phyloP scores from a whole-genome alignment of 768 basidiomycete species.

The Tricholoma bakamatsutake region DNA sequence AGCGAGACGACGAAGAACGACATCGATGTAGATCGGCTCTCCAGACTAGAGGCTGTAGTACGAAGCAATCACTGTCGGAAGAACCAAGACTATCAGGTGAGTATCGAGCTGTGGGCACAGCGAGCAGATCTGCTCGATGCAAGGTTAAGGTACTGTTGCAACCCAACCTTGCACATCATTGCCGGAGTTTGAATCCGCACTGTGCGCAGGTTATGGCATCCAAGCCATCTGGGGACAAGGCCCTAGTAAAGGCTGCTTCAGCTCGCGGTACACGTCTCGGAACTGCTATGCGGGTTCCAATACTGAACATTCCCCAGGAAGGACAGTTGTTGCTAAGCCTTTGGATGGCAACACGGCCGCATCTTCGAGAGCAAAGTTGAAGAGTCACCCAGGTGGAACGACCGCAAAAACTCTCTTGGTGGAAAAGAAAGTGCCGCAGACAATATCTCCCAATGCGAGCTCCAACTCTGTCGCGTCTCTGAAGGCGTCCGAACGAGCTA shows the following conservation, averaged over 20 bases:
- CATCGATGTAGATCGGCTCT: slow-evolving; percentile 35
- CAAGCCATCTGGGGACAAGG: slow-evolving; percentile 2
- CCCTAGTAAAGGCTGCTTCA: slow-evolving; percentile 7
- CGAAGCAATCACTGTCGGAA: not conserved
- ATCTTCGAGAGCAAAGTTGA: slow-evolving; percentile 8
- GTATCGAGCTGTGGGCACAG: slow-evolving; percentile 9
- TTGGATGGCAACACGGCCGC: slow-evolving; percentile 11
- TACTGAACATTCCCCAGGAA: slow-evolving; percentile 24
- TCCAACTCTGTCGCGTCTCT: not conserved
- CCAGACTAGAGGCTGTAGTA: slow-evolving; percentile 8
- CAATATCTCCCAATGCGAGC: not conserved
- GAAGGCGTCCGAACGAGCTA: not conserved
- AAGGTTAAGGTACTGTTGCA: slow-evolving; percentile 1
- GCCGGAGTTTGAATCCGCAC: slow-evolving; percentile 16
- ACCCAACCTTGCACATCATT: not conserved
- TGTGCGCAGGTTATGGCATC: slow-evolving; percentile 1
- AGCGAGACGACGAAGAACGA: slow-evolving; percentile 50
- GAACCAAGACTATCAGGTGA: not conserved
- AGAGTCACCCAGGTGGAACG: slow-evolving; percentile 3
- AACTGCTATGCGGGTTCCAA: slow-evolving; percentile 4
- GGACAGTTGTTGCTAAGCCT: slow-evolving; percentile 18
- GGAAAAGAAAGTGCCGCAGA: not conserved
- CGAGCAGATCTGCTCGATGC: slow-evolving; percentile 14
- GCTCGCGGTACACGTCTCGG: slow-evolving; percentile 23
- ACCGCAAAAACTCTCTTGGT: not conserved